Base-by-base conservation (phyloP, 805 yeast species). In the Ogataea trehalophila region DNA sequence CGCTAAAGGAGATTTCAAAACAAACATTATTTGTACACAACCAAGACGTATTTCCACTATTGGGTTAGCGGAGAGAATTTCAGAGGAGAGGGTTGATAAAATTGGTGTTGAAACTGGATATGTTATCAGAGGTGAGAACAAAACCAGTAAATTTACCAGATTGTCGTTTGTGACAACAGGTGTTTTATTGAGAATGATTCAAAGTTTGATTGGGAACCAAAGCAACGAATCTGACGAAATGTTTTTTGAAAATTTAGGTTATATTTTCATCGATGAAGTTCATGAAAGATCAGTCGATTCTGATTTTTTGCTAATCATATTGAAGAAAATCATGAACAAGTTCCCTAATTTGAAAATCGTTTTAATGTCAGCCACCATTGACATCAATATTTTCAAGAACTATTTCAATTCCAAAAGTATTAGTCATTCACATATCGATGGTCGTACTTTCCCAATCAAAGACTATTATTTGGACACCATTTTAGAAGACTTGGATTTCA, bases 21-120 rank as follows among this genome's bases (percentile, higher is more conserved):
- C 85, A 3, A 76, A 74, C 37, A 85, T 92, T 5, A 70, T 92
- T 1, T 90, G 97, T 66, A 90, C 97, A 0, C 98, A 92, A 65
- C 99, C 99, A 2, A 77, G 99, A 66, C 83, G 98, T 73, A 91
- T 92, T 46, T 88, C 97, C 1, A 89, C 97, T 0, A 86, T 92
- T 64, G 97, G 97, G 2, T 74, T 92, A 47, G 97, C 97, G 0
- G 96, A 91, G 51, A 79, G 99, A 62, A 88, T 92, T 6, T 80
- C 96, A 1, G 88, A 83, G 9, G 99, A 92, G 62, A 76, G 97
- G 54, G 74, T 79, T 42, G 75, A 68, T 23, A 60, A 56, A 16
- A 71, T 83, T 8, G 96, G 96, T 5, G 72, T 73, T 22, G 96
- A 91, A 62, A 84, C 87, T 8, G 98, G 98, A 0, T 92, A 89